Evolutionary conservation across 2,329 filamentous ascomycete species (phyloP).

Genomic region (Pseudodiploospora longispora): DNA sequence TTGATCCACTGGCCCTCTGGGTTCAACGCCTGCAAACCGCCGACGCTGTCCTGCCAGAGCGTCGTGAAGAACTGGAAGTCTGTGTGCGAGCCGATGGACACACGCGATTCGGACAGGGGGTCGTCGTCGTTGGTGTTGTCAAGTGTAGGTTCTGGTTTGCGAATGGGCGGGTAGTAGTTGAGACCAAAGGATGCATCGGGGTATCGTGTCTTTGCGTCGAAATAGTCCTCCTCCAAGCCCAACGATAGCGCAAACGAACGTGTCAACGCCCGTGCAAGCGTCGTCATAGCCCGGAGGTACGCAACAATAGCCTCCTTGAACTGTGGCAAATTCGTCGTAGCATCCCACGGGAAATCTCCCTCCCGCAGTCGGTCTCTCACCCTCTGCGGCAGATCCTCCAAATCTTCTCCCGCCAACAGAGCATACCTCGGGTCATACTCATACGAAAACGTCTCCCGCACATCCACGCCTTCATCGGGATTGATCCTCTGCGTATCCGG

Average conservation of each 20-base stretch:
- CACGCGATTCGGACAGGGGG: slow-evolving; percentile 7
- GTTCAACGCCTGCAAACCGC: slow-evolving; percentile 36
- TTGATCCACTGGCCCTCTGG: slow-evolving; percentile 32
- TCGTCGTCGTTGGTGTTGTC: background rate
- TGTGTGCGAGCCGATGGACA: slow-evolving; percentile 43
- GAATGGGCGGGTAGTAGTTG: slow-evolving; percentile 30
- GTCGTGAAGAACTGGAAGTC: slow-evolving; percentile 46
- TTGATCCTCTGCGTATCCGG: slow-evolving; percentile 38
- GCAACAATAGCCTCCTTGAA: slow-evolving; percentile 39
- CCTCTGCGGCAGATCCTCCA: slow-evolving; percentile 34
- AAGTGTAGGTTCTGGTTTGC: background rate
- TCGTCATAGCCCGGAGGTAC: slow-evolving; percentile 42
- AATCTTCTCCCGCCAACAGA: slow-evolving; percentile 27
- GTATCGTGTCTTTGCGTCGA: slow-evolving; percentile 44
- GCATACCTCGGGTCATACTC: slow-evolving; percentile 46
- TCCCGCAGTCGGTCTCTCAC: slow-evolving; percentile 33
- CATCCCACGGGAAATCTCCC: slow-evolving; percentile 46
- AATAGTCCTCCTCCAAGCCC: slow-evolving; percentile 44
- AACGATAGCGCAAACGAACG: slow-evolving; percentile 47
- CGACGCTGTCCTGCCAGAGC: slow-evolving; percentile 33
- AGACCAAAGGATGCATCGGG: slow-evolving; percentile 37
- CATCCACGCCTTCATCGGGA: slow-evolving; percentile 39
- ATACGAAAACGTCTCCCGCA: slow-evolving; percentile 43
- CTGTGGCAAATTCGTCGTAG: slow-evolving; percentile 36
- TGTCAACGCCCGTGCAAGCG: slow-evolving; percentile 42